Percentiles rank a stretch among this genome's conserved stretches.
Evolutionary conservation across 1,284 basidiomycete genomes (phyloP).

Genomic region (Pyrrhoderma lamaoense): DNA sequence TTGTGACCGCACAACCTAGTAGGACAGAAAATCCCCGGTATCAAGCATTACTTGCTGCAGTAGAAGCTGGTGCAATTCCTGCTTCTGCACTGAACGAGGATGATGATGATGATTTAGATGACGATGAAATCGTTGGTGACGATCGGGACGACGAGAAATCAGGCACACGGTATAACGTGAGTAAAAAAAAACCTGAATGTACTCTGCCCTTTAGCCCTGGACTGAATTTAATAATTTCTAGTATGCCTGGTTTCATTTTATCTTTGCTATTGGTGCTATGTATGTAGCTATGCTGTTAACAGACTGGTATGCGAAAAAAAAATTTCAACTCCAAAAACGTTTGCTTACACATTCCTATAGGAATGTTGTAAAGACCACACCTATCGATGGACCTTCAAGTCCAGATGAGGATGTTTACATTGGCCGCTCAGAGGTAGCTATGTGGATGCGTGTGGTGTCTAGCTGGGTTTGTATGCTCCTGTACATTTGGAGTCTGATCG

Average conservation of each 20-base stretch:
- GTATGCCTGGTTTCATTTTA: slow-evolving; percentile 99
- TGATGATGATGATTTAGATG: slow-evolving; percentile 69
- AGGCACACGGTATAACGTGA: slow-evolving; percentile 95
- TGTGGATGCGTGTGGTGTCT: slow-evolving; percentile 99
- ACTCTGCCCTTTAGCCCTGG: not conserved
- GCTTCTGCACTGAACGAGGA: slow-evolving; percentile 82
- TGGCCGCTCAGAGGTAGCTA: slow-evolving; percentile 89
- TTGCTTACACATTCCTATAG: slow-evolving; percentile 34
- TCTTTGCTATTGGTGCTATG: slow-evolving; percentile 95
- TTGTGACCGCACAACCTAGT: slow-evolving; percentile 82
- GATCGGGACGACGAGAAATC: slow-evolving; percentile 87
- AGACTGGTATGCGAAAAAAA: slow-evolving; percentile 70
- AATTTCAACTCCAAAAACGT: slow-evolving; percentile 4
- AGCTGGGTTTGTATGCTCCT: slow-evolving; percentile 90
- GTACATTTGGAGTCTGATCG: slow-evolving; percentile 87
- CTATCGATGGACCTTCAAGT: slow-evolving; percentile 26
- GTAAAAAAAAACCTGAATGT: slow-evolving; percentile 22
- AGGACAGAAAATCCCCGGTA: slow-evolving; percentile 86
- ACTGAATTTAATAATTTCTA: slow-evolving; percentile 26
- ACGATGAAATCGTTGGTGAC: slow-evolving; percentile 60
- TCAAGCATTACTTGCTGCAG: slow-evolving; percentile 91
- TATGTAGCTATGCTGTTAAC: slow-evolving; percentile 98
- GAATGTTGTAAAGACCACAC: slow-evolving; percentile 58
- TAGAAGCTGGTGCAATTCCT: slow-evolving; percentile 94
- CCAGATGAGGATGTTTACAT: slow-evolving; percentile 79